Percentiles rank a stretch among this genome's conserved stretches.
Conservation (phyloP, 73 alveolate species). For the Durusdinium trenchii region DNA sequence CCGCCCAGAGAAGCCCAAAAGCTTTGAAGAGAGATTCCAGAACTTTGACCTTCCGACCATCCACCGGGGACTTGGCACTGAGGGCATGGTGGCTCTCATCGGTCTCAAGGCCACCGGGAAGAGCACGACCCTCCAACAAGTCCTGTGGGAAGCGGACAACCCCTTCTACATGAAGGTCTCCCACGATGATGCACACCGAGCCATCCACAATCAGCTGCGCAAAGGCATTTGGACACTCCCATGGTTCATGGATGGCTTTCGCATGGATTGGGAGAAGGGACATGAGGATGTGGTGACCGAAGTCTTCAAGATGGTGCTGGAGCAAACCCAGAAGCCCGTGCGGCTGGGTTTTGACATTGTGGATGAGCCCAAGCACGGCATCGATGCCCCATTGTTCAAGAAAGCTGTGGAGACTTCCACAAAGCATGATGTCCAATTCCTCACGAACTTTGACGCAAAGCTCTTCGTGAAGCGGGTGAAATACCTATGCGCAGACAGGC, state of each 20-base stretch:
- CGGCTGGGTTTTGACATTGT: conserved; percentile 41
- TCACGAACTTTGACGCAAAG: conserved; percentile 39
- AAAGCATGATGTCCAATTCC: not conserved
- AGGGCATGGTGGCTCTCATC: conserved; percentile 31
- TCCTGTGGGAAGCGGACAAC: conserved; percentile 29
- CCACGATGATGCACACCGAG: conserved; percentile 46
- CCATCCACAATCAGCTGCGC: conserved; percentile 52
- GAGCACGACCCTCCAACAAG: conserved; percentile 29
- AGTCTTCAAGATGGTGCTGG: conserved; percentile 11
- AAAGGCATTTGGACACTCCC: conserved; percentile 36
- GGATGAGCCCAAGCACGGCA: conserved; percentile 31
- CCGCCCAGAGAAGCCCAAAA: conserved; percentile 41
- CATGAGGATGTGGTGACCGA: conserved; percentile 47
- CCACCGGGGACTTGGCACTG: conserved; percentile 32
- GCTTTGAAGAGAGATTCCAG: not conserved
- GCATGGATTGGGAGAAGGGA: conserved; percentile 36
- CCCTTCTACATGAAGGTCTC: conserved; percentile 48
- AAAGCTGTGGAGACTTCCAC: not conserved
- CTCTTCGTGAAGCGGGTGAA: conserved; percentile 64
- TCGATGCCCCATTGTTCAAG: conserved; percentile 16
- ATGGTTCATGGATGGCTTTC: conserved; percentile 26
- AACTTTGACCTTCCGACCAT: conserved; percentile 38
- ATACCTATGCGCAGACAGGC: conserved; percentile 71
- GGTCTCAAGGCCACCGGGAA: conserved; percentile 15
- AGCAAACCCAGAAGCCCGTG: conserved; percentile 45